Conservation (phyloP, 163 green algal species). For the Scenedesmus sp. region DNA sequence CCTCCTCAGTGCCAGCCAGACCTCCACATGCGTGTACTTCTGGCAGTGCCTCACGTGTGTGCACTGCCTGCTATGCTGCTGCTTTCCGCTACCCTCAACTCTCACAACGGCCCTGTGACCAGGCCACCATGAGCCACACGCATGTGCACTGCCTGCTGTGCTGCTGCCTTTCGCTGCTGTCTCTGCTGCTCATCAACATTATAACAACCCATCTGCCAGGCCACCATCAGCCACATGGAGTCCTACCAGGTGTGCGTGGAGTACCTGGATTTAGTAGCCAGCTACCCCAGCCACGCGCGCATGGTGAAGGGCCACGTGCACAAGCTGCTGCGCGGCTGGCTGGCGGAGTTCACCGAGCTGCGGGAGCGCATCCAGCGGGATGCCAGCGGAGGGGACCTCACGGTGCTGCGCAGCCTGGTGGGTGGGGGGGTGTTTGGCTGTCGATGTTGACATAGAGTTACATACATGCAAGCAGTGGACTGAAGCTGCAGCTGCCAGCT, state of each 20-base stretch:
- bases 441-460: background rate
- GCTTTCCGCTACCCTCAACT: background rate
- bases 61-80: background rate
- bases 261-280: conserved; percentile 81
- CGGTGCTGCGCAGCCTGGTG: conserved; percentile 49
- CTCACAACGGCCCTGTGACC: background rate
- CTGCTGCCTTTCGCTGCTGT: background rate
- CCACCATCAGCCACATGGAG: conserved; percentile 47
- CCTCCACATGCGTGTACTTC: too few species aligned
- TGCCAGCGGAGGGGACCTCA: background rate
- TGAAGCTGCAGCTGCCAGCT: too few species aligned
- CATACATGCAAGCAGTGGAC: too few species aligned
- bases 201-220: background rate
- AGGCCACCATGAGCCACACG: conserved; percentile 10
- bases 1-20: too few species aligned
- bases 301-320: conserved; percentile 95
- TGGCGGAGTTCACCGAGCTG: conserved; percentile 91
- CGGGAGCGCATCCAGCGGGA: conserved; percentile 82
- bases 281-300: conserved; percentile 82
- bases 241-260: conserved; percentile 60
- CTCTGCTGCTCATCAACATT: background rate
- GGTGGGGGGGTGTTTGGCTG: background rate
- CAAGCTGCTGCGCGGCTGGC: conserved; percentile 88
- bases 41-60: background rate
- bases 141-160: background rate